Evolutionary conservation across 2,329 filamentous ascomycete genomes (phyloP).

Genomic region (Paracoccidioides lutzii): DNA sequence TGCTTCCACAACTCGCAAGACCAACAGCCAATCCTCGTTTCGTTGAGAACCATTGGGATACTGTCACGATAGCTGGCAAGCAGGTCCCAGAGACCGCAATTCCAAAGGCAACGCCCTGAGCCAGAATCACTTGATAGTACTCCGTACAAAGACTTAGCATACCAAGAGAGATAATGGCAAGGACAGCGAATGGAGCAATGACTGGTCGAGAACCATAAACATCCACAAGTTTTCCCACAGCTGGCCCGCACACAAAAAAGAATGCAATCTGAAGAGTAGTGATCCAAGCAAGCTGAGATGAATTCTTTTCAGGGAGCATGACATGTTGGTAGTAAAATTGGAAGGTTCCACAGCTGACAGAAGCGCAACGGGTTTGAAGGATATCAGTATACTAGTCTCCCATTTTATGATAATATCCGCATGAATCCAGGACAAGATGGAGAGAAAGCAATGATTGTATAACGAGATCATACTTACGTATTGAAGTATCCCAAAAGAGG

Average conservation of each 20-base stretch:
- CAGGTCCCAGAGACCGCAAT: slow-evolving; percentile 45
- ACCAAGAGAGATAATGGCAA: slow-evolving; percentile 3
- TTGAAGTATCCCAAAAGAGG: slow-evolving; percentile 1
- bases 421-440: background rate
- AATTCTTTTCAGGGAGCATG: slow-evolving; percentile 1
- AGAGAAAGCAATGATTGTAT: background rate
- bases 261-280: slow-evolving; percentile 7
- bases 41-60: slow-evolving; percentile 47
- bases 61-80: slow-evolving; percentile 43
- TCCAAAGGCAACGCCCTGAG: slow-evolving; percentile 32
- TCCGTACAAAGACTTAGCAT: slow-evolving; percentile 29
- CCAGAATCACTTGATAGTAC: slow-evolving; percentile 34
- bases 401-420: background rate
- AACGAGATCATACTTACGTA: background rate
- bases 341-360: slow-evolving; percentile 6
- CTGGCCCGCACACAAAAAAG: slow-evolving; percentile 4
- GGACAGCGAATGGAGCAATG: slow-evolving; percentile 1
- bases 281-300: slow-evolving; percentile 6
- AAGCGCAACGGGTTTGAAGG: background rate
- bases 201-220: slow-evolving; percentile 2
- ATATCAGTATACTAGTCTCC: background rate
- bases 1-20: slow-evolving; percentile 39
- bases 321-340: slow-evolving; percentile 7
- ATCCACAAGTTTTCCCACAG: slow-evolving; percentile 6
- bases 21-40: slow-evolving; percentile 41